Evolutionary conservation across 1,284 basidiomycete species (phyloP).

Genomic region (Pseudozyma tsukubaensis): DNA sequence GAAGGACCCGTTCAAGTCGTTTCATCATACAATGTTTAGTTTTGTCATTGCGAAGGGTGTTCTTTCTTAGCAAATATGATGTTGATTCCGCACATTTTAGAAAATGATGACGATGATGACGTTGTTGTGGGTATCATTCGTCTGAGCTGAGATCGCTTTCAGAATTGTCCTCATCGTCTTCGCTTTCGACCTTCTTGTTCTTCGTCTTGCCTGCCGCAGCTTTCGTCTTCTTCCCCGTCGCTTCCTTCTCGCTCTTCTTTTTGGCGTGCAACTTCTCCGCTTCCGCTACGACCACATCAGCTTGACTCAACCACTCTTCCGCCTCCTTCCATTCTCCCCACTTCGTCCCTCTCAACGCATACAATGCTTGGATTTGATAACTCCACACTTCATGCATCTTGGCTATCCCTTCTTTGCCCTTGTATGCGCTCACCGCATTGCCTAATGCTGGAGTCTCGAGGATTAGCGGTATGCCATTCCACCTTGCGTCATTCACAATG

Average conservation of each 20-base stretch:
- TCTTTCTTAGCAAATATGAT: neutral
- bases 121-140: neutral
- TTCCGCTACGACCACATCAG: conserved; percentile 15
- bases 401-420: conserved; percentile 29
- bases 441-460: conserved; percentile 78
- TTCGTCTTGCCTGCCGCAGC: neutral
- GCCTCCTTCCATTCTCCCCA: conserved; percentile 40
- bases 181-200: conserved; percentile 15
- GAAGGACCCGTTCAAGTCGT: conserved; percentile 17
- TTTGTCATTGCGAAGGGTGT: conserved; percentile 7
- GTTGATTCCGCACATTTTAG: neutral
- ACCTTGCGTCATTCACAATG: conserved; percentile 78
- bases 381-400: conserved; percentile 76
- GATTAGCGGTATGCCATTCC: conserved; percentile 79
- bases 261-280: conserved; percentile 11
- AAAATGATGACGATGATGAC: neutral
- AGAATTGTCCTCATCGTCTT: conserved; percentile 5
- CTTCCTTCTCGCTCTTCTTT: conserved; percentile 11
- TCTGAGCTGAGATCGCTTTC: conserved; percentile 24
- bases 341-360: conserved; percentile 64
- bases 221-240: conserved; percentile 6
- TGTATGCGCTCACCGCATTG: conserved; percentile 14
- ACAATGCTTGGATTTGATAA: conserved; percentile 71
- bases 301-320: conserved; percentile 25
- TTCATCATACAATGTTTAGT: conserved; percentile 13